Evolutionary conservation across 2,329 filamentous ascomycete genomes (phyloP), one percentile per base, ranked within the genome.

Genomic region (Ophioceras dolichostomum): DNA sequence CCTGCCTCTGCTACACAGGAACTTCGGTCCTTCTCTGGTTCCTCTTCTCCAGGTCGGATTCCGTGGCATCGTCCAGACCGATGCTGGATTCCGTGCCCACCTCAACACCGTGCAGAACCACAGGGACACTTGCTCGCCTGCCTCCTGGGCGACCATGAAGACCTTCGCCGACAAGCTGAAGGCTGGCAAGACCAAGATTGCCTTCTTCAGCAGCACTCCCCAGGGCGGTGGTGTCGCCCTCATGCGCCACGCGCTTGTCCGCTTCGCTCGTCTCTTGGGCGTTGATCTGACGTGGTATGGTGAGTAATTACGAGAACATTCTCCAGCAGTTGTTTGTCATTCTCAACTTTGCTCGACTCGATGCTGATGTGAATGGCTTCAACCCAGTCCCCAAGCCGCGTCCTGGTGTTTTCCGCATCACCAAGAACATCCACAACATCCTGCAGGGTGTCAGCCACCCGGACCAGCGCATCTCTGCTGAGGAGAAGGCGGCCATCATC

Each of bases 361-460:
- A 14, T 10, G n/a, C 13, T 48, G 39, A 43, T 45, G n/a, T n/a
- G n/a, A n/a, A n/a, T n/a, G n/a, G n/a, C 31, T 18, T 5, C 29
- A 14, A 22, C 19, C n/a, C n/a, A 68, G 83, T 89, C 1, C 84
- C 84, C 6, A 86, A 85, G 54, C 83, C 84, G 17, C 77, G 80
- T 36, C 82, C 82, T 3, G 78, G 81, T 13, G 76, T 89, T 10
- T 91, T 91, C 58, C 70, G 83, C 36, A 80, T 85, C 56, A 91
- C 84, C 46, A 91, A 91, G 61, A 87, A 81, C 46, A 82, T 87
- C 47, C 84, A 91, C 70, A 91, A 91, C 58, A 88, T 89, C 45
- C 73, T 91, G 3, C 84, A 91, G 59, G 84, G 83, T 8, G 83
- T 88, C 30, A 76, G 76, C 29, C 64, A 68, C 19, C 71, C 75